These are phyloP conservation scores for Orbilia javanica DNA, from an alignment of 2,329 filamentous ascomycete species.

Conservation along the genomic window DNA sequence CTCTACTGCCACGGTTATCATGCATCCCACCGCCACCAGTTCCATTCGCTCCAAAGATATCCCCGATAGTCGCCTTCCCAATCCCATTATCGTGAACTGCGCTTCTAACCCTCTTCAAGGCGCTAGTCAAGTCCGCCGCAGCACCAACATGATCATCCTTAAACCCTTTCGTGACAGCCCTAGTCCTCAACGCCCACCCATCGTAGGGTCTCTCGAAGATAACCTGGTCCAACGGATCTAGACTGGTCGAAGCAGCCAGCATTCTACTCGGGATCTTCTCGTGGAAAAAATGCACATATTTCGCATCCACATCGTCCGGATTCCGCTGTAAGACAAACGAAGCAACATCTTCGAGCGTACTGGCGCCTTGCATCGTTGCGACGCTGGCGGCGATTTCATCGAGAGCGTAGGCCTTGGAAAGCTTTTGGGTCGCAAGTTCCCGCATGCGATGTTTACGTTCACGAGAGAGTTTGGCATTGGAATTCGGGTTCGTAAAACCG, in stretches of 20 bases:
- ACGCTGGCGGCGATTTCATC: conserved; percentile 88
- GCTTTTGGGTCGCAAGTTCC: conserved; percentile 81
- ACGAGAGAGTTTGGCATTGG: conserved; percentile 74
- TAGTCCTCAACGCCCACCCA: conserved; percentile 76
- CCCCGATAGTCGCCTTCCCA: conserved; percentile 69
- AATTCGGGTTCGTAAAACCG: conserved; percentile 70
- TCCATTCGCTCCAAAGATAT: conserved; percentile 61
- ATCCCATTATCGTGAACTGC: conserved; percentile 67
- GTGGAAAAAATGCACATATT: conserved; percentile 93
- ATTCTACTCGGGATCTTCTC: conserved; percentile 85
- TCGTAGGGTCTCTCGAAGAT: conserved; percentile 75
- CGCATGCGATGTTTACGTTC: conserved; percentile 83
- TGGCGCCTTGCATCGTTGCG: conserved; percentile 84
- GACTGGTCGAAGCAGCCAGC: conserved; percentile 78
- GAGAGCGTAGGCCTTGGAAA: conserved; percentile 80
- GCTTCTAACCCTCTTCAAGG: conserved; percentile 71
- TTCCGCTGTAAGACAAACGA: conserved; percentile 78
- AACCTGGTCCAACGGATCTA: conserved; percentile 76
- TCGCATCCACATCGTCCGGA: conserved; percentile 77
- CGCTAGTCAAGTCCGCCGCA: conserved; percentile 77
- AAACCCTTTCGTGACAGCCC: conserved; percentile 80
- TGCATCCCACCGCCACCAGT: conserved; percentile 27
- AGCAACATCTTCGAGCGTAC: conserved; percentile 81
- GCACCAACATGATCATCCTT: conserved; percentile 80
- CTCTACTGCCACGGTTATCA: conserved; percentile 58